Percentiles rank a stretch among this genome's conserved stretches.
phyloP scores from a whole-genome alignment of 352 stramenopile species.

The Globisporangium splendens region DNA sequence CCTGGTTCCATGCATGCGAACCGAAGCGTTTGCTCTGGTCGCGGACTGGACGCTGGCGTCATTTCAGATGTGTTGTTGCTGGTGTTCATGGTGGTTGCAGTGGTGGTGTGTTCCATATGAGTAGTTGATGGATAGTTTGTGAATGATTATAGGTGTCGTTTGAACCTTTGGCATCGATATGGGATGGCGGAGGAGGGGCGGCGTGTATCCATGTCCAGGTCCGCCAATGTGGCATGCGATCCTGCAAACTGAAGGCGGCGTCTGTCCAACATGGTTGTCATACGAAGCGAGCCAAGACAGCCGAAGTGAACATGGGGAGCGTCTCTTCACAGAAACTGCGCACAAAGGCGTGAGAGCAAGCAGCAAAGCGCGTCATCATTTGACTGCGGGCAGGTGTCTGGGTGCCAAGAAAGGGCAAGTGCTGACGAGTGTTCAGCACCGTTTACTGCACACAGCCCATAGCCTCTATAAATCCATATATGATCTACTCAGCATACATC shows the following conservation, averaged over 20 bases:
- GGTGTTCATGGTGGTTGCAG: slow-evolving; percentile 2
- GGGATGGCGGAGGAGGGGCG: background rate
- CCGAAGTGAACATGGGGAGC: background rate
- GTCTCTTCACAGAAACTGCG: background rate
- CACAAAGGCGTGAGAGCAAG: background rate
- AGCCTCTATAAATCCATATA: no score
- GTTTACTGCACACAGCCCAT: no score
- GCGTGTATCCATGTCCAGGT: slow-evolving; percentile 13
- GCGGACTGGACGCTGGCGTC: background rate
- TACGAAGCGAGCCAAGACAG: background rate
- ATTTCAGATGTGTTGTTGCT: background rate
- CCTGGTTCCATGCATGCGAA: slow-evolving; percentile 4
- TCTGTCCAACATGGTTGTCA: slow-evolving; percentile 12
- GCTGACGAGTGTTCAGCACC: no score
- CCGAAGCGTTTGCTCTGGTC: background rate
- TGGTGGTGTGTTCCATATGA: background rate
- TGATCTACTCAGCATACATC: no score
- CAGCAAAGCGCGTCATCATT: background rate
- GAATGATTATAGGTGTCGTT: slow-evolving; percentile 1
- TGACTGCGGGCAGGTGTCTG: background rate
- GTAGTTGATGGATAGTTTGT: slow-evolving; percentile 4
- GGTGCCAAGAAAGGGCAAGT: background rate
- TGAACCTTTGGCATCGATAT: background rate
- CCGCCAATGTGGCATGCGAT: background rate
- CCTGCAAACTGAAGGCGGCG: background rate